phyloP scores from a whole-genome alignment of 2,329 filamentous ascomycete genomes.

The Paracoccidioides brasiliensis region DNA sequence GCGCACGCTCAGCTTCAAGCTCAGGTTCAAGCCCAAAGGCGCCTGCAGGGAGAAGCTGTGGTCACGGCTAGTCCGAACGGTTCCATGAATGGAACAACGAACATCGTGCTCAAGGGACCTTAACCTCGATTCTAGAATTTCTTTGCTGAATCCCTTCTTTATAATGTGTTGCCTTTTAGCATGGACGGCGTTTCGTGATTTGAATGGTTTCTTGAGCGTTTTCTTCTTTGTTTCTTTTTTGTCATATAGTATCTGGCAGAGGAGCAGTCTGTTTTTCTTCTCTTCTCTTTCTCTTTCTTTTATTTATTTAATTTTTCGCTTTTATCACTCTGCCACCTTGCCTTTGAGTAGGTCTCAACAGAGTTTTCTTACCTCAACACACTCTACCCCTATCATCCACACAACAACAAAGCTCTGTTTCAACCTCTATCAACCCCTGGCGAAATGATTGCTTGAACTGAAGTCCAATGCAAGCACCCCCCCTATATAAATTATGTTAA shows the following conservation, averaged over 20 bases:
- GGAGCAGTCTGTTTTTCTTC: not conserved
- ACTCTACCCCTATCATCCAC: not conserved
- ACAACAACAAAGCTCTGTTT: not conserved
- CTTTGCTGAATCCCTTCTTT: constrained; percentile 5
- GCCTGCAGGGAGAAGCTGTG: constrained; percentile 24
- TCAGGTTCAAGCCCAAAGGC: constrained; percentile 27
- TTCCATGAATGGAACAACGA: constrained; percentile 13
- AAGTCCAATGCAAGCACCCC: constrained; percentile 4
- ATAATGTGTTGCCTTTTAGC: constrained; percentile 11
- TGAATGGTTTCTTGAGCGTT: constrained; percentile 9
- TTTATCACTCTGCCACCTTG: not conserved
- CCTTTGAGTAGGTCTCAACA: not conserved
- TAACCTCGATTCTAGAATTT: constrained; percentile 19
- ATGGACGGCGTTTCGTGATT: constrained; percentile 21
- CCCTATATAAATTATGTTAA: constrained; percentile 1
- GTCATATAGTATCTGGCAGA: not conserved
- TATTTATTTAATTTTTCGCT: not conserved
- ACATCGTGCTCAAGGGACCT: constrained; percentile 11
- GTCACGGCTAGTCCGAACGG: constrained; percentile 15
- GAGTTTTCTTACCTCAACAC: constrained; percentile 3
- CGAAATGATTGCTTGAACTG: not conserved
- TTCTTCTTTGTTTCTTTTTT: constrained; percentile 1
- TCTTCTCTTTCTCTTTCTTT: constrained; percentile 2
- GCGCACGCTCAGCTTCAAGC: constrained; percentile 31
- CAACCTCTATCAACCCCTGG: not conserved